These are phyloP conservation scores for Colletotrichum sp. DNA, from an alignment of 2,329 filamentous ascomycete species.

Conservation along the genomic window DNA sequence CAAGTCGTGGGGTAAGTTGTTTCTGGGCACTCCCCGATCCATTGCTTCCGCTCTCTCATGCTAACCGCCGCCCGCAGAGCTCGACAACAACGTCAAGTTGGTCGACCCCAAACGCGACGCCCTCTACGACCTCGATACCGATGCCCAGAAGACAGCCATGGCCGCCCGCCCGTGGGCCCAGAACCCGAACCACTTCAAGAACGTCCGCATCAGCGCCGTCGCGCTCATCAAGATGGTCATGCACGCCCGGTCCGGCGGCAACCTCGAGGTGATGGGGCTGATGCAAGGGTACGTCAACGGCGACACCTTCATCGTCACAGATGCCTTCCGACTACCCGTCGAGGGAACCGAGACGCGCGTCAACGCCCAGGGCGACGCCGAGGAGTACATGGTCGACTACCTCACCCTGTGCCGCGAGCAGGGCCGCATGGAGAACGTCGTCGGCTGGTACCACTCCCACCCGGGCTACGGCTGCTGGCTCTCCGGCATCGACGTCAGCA, in stretches of 20 bases:
- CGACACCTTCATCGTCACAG: conserved; percentile 88
- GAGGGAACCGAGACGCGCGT: conserved; percentile 98
- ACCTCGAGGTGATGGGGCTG: conserved; percentile 94
- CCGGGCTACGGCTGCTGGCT: conserved; percentile 99
- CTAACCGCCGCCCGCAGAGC: conserved; percentile 60
- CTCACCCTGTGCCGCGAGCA: conserved; percentile 76
- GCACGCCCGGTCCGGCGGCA: conserved; percentile 94
- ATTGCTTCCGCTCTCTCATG: background rate
- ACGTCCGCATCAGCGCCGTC: conserved; percentile 90
- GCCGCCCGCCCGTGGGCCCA: conserved; percentile 74
- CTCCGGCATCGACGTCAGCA: conserved; percentile 92
- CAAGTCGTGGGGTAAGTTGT: conserved; percentile 30
- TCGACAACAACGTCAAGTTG: conserved; percentile 84
- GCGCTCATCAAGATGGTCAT: conserved; percentile 99
- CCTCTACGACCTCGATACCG: conserved; percentile 82
- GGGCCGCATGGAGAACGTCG: conserved; percentile 84
- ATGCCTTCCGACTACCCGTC: conserved; percentile 91
- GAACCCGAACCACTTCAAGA: conserved; percentile 88
- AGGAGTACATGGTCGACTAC: conserved; percentile 96
- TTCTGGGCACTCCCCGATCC: background rate
- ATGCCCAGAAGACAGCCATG: conserved; percentile 70
- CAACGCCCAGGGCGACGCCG: conserved; percentile 93
- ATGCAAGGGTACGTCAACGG: conserved; percentile 95
- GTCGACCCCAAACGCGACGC: conserved; percentile 88
- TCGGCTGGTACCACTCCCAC: conserved; percentile 98